Percentiles rank a stretch among this genome's conserved stretches.
These are phyloP conservation scores for Eimeria praecox DNA, from an alignment of 169 alveolate species.

Conservation along the genomic window DNA sequence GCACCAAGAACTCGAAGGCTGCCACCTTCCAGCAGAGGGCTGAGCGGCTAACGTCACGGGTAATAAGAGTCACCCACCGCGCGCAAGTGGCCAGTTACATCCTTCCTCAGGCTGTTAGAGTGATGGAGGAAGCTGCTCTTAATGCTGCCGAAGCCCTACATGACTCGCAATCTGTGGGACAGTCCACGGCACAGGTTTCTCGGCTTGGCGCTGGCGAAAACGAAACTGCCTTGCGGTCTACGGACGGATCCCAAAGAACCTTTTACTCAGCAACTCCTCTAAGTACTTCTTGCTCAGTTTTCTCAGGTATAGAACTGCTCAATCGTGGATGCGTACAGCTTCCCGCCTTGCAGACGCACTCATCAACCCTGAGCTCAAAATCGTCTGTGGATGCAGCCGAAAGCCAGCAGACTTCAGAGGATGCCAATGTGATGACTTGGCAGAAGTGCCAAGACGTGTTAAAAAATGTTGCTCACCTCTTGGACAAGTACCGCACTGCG, in stretches of 20 bases:
- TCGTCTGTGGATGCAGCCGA: background rate
- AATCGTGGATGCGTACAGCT: constrained; percentile 54
- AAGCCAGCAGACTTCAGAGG: background rate
- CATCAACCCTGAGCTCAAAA: background rate
- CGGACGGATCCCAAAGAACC: background rate
- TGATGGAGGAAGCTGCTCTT: constrained; percentile 57
- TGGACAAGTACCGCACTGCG: constrained; percentile 25
- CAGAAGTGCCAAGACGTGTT: constrained; percentile 12
- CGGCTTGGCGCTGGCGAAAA: background rate
- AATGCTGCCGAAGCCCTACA: background rate
- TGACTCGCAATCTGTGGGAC: background rate
- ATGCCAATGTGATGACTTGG: constrained; percentile 35
- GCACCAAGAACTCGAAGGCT: background rate
- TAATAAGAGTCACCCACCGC: background rate
- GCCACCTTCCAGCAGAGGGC: constrained; percentile 27
- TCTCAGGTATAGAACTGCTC: constrained; percentile 69
- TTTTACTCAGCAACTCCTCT: constrained; percentile 35
- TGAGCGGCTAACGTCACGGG: background rate
- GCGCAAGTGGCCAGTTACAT: background rate
- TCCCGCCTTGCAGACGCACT: constrained; percentile 34
- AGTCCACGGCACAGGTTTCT: background rate
- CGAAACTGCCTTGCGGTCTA: background rate
- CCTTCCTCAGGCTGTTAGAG: constrained; percentile 47
- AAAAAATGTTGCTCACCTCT: background rate
- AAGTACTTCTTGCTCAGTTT: background rate